Percentiles rank a stretch among this genome's conserved stretches.
Conservation (phyloP, 306 rosid species). For the Cucurbita ficifolia region DNA sequence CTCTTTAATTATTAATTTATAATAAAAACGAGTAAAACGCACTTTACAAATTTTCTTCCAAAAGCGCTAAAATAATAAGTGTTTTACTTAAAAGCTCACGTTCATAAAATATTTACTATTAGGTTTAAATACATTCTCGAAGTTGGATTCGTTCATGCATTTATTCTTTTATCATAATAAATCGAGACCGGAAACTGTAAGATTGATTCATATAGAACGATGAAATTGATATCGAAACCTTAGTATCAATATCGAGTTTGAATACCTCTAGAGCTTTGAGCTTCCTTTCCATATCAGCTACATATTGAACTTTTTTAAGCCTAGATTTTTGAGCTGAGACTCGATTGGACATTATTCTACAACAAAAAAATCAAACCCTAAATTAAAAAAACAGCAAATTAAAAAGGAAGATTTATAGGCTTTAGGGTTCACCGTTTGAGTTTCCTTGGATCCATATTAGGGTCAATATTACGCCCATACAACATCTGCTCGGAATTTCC, state of each 20-base stretch:
- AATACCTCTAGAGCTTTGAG: conserved; percentile 22
- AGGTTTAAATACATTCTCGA: not conserved
- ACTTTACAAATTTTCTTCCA: not conserved
- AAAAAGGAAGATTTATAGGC: not conserved
- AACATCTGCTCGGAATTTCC: not conserved
- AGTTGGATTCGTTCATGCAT: not conserved
- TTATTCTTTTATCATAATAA: not conserved
- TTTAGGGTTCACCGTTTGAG: conserved; percentile 10
- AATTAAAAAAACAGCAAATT: not conserved
- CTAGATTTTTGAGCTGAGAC: conserved; percentile 11
- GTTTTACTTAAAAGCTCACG: not conserved
- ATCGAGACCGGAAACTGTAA: too few relatives aligned
- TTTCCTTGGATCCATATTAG: conserved; percentile 7
- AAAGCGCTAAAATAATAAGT: not conserved
- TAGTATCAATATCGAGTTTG: too few relatives aligned
- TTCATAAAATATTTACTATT: not conserved
- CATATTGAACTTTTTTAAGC: conserved; percentile 8
- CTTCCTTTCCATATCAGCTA: conserved; percentile 7
- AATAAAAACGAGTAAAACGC: too few relatives aligned
- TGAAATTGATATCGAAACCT: too few relatives aligned
- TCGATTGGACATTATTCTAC: conserved; percentile 8
- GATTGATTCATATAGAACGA: too few relatives aligned
- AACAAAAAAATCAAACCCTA: not conserved
- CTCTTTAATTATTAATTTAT: too few relatives aligned
- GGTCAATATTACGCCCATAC: not conserved